Evolutionary conservation across 441 rosid genomes (phyloP), one percentile per base, ranked within the genome.

Genomic region (Pelargonium australe): DNA sequence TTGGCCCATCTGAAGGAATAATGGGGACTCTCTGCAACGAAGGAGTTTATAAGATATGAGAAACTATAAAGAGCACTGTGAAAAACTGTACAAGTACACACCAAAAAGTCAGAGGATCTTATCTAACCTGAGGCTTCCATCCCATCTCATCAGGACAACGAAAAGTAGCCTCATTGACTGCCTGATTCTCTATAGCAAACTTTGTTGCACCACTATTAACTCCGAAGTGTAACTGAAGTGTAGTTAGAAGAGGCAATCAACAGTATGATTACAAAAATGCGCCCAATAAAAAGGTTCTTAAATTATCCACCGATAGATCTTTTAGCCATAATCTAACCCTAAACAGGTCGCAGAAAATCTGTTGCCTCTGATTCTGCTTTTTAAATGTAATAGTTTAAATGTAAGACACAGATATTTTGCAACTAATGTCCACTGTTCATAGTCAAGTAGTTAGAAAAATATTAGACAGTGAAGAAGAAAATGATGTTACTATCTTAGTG

Each of bases 111-210:
- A 25, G 19, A 13, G 64, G 19, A 53, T 69, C 53, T 67, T 25
- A 61, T 67, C 73, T 64, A 69, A 93, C 98, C 98, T 94, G 98
- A 72, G 97, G 96, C 77, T 94, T 89, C 98, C 97, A 94, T 71
- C 97, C 98, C 95, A 88, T 79, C 84, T 95, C 96, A 83, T 95
- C 99, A 0, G 99, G 96, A 66, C 94, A 95, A 71, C 95, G 91
- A 65, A 90, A 95, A 53, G 97, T 91, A 31, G 98, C 99, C 84
- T 95, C 99, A 82, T 95, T 95, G 37, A 90, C 91, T 49, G 97
- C 99, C 82, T 88, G 98, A 64, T 84, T 80, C 82, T 95, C 97
- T 61, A 92, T 78, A 25, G 96, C 96, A 17, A 95, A 95, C 75
- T 83, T 87, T 28, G 86, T 81, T 64, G 99, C 99, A 13, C 96